These are phyloP conservation scores for Linanthus parryae DNA, from an alignment of 148 eudicot species.

Conservation along the genomic window DNA sequence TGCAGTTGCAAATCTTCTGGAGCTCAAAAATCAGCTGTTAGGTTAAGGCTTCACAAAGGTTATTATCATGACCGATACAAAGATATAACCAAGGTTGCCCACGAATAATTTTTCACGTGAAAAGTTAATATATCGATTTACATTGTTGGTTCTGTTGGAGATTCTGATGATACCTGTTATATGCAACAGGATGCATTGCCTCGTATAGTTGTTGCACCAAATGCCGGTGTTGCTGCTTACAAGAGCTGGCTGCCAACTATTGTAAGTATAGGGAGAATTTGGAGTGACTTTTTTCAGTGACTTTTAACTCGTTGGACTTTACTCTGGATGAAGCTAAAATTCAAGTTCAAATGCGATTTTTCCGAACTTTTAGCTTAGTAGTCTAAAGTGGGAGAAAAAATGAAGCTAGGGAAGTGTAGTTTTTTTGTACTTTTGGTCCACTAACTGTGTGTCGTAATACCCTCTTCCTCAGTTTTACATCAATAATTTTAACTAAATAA, in stretches of 20 bases:
- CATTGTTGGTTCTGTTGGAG: not conserved
- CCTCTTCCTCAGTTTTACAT: no score
- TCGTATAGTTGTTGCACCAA: slow-evolving; percentile 68
- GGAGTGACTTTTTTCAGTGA: no score
- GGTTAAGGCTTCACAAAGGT: slow-evolving; percentile 63
- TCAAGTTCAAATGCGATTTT: not conserved
- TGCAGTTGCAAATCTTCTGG: slow-evolving; percentile 55
- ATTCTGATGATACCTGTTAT: slow-evolving; percentile 2
- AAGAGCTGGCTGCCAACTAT: slow-evolving; percentile 82
- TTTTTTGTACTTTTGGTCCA: no score
- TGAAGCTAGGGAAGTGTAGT: no score
- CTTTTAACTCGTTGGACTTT: not conserved
- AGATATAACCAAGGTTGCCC: slow-evolving; percentile 56
- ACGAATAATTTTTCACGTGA: not conserved
- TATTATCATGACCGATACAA: slow-evolving; percentile 67
- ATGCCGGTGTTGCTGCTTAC: slow-evolving; percentile 94
- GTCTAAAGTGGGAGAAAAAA: no score
- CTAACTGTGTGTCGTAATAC: no score
- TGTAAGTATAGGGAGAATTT: slow-evolving; percentile 45
- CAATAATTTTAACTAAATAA: no score
- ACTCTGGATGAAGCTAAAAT: not conserved
- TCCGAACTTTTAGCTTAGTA: no score
- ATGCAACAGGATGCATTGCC: slow-evolving; percentile 57
- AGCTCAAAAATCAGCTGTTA: slow-evolving; percentile 25
- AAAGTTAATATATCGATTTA: not conserved